Evolutionary conservation across 306 rosid species (phyloP).

Genomic region (Quercus parvula): DNA sequence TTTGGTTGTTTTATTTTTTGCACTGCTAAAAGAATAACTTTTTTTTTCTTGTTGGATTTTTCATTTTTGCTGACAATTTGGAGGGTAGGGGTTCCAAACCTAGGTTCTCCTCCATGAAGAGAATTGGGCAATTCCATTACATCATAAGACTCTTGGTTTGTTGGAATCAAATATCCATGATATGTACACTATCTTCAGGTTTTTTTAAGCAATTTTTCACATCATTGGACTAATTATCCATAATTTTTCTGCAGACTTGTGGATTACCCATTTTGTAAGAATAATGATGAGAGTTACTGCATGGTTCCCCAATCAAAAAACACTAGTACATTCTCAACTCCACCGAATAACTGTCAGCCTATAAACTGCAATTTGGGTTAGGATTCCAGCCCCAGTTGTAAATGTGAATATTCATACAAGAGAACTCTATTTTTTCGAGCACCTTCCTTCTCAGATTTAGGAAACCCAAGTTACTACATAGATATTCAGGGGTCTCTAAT

Average conservation of each 20-base stretch:
- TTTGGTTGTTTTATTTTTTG: background rate
- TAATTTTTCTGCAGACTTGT: slow-evolving; percentile 42
- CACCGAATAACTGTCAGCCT: slow-evolving; percentile 32
- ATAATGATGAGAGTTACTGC: slow-evolving; percentile 28
- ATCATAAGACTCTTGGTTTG: background rate
- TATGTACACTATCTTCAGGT: background rate
- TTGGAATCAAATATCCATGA: background rate
- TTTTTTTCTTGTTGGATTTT: background rate
- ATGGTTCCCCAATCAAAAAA: slow-evolving; percentile 1
- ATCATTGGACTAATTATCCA: background rate
- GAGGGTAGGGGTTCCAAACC: too few species aligned
- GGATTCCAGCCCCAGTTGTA: slow-evolving; percentile 60
- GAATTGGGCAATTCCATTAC: slow-evolving; percentile 25
- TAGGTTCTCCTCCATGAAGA: background rate
- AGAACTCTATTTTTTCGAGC: slow-evolving; percentile 59
- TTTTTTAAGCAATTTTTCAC: background rate
- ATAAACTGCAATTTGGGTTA: slow-evolving; percentile 29
- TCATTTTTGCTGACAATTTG: too few species aligned
- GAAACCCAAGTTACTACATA: slow-evolving; percentile 19
- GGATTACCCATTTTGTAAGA: slow-evolving; percentile 46
- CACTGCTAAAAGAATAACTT: background rate
- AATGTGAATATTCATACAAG: slow-evolving; percentile 59
- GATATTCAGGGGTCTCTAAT: slow-evolving; percentile 29
- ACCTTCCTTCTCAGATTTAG: slow-evolving; percentile 49
- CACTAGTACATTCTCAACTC: slow-evolving; percentile 21